A percentile compares a stretch with the other conserved stretches of the same genome.
Conservation (phyloP, 345 rosid species). For the Pseudoturritis turrita region DNA sequence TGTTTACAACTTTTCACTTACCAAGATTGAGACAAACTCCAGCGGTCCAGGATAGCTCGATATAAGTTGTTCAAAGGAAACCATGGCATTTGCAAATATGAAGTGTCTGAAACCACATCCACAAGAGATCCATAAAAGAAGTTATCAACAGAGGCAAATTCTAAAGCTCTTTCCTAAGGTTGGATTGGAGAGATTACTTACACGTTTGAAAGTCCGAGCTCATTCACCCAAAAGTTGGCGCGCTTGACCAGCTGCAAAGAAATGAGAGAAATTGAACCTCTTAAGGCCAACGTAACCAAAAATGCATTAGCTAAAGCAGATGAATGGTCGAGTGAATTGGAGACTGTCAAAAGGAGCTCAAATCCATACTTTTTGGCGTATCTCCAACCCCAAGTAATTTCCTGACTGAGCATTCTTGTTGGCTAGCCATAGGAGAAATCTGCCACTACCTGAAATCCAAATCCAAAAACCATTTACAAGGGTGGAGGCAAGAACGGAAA, state of each 20-base stretch:
- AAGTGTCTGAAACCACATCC: conserved; percentile 61
- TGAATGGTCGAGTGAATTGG: conserved; percentile 24
- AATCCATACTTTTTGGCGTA: conserved; percentile 70
- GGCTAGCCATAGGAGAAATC: conserved; percentile 90
- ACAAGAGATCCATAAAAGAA: conserved; percentile 18
- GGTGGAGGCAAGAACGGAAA: neutral
- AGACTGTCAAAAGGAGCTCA: conserved; percentile 28
- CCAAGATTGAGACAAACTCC: conserved; percentile 80
- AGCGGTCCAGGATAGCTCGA: conserved; percentile 75
- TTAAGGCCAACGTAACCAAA: conserved; percentile 20
- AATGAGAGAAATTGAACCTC: neutral
- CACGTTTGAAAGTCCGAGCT: conserved; percentile 69
- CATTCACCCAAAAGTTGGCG: conserved; percentile 76
- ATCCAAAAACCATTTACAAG: neutral
- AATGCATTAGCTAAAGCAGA: conserved; percentile 29
- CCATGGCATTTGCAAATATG: conserved; percentile 73
- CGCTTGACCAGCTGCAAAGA: conserved; percentile 71
- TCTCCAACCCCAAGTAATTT: conserved; percentile 91
- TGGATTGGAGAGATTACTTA: conserved; percentile 47
- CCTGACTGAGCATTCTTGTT: conserved; percentile 43
- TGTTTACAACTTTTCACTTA: conserved; percentile 28
- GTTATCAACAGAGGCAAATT: neutral
- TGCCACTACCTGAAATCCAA: conserved; percentile 72
- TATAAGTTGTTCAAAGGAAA: conserved; percentile 61
- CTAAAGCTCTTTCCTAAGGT: neutral